phyloP scores from a whole-genome alignment of 1,139 yeast species.

The Suhomyces anneliseae region DNA sequence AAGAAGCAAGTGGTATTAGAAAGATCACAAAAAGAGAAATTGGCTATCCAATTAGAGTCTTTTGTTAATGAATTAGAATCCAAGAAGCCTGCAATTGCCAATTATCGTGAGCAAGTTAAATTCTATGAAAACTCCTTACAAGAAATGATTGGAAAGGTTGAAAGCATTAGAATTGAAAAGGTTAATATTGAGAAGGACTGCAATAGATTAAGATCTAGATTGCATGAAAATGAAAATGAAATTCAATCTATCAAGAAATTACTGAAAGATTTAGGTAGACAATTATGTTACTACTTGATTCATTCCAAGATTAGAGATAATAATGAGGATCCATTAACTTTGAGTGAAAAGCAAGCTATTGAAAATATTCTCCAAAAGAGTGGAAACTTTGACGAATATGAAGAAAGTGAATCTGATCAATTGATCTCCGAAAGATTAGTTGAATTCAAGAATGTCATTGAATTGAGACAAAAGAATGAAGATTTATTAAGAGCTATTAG shows the following conservation, averaged over 20 bases:
- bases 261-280: constrained; percentile 73
- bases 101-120: constrained; percentile 60
- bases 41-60: constrained; percentile 68
- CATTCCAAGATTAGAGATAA: constrained; percentile 60
- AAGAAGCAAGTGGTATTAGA: constrained; percentile 71
- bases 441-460: constrained; percentile 63
- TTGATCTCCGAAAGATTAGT: constrained; percentile 74
- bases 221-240: constrained; percentile 40
- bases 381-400: constrained; percentile 28
- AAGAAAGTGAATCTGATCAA: constrained; percentile 65
- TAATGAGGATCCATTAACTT: constrained; percentile 55
- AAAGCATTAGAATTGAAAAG: constrained; percentile 39
- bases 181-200: constrained; percentile 42
- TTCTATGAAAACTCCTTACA: constrained; percentile 41
- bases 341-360: constrained; percentile 56
- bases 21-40: constrained; percentile 65
- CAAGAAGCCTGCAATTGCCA: constrained; percentile 73
- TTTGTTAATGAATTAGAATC: constrained; percentile 77
- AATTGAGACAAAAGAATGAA: constrained; percentile 71
- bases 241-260: constrained; percentile 51
- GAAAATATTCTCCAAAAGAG: constrained; percentile 43
- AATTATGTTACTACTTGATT: constrained; percentile 69
- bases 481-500: constrained; percentile 68
- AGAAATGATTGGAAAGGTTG: constrained; percentile 42
- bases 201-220: constrained; percentile 34